Evolutionary conservation across 1,284 basidiomycete species (phyloP).

Genomic region (Trametes polyzona): DNA sequence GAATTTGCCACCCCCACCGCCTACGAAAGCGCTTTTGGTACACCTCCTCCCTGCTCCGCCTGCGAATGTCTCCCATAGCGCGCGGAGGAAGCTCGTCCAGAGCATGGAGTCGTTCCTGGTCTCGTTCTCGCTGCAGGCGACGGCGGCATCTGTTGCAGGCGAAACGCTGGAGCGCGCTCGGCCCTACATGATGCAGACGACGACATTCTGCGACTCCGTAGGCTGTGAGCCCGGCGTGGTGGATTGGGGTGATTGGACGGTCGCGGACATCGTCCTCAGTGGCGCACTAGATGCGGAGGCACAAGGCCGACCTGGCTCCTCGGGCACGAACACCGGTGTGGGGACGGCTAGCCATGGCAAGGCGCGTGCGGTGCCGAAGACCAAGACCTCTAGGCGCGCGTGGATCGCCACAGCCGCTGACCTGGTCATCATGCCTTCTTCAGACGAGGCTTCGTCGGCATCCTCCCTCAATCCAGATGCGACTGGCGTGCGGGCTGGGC

Average conservation of each 20-base stretch:
- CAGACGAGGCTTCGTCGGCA: conserved; percentile 4
- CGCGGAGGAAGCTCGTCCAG: conserved; percentile 36
- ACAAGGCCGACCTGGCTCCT: neutral
- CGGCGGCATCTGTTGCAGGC: neutral
- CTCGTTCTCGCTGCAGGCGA: conserved; percentile 34
- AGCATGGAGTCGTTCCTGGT: conserved; percentile 43
- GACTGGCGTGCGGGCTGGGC: neutral
- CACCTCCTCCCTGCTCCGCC: conserved; percentile 36
- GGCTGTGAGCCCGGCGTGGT: conserved; percentile 20
- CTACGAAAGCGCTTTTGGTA: conserved; percentile 34
- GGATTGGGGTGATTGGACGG: conserved; percentile 36
- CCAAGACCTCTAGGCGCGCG: conserved; percentile 17
- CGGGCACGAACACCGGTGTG: neutral
- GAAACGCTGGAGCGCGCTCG: conserved; percentile 32
- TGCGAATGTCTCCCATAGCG: conserved; percentile 19
- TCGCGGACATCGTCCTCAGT: conserved; percentile 42
- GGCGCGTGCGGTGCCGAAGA: neutral
- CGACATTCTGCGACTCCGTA: conserved; percentile 36
- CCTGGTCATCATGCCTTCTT: conserved; percentile 23
- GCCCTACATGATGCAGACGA: conserved; percentile 39
- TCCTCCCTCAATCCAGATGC: neutral
- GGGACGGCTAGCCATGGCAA: neutral
- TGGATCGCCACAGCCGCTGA: conserved; percentile 30
- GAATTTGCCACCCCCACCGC: conserved; percentile 21
- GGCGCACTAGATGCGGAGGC: conserved; percentile 38